Evolutionary conservation across 768 basidiomycete genomes (phyloP), one percentile per base, ranked within the genome.

Genomic region (Cubamyces lactineus): DNA sequence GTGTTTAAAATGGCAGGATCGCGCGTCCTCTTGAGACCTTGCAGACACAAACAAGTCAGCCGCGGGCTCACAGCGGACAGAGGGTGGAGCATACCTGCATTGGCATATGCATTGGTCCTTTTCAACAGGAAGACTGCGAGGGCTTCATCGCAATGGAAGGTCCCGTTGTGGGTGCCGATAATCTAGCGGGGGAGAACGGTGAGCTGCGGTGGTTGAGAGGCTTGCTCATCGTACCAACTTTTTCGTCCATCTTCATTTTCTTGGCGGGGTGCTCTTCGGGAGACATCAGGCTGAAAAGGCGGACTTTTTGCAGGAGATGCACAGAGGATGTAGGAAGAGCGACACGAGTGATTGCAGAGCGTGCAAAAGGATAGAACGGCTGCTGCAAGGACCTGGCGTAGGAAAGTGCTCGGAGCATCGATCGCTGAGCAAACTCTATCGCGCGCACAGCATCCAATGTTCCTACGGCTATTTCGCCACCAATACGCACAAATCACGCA

Each of bases 101-200:
- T 82, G 41, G 81, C 84, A 76, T 91, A 99, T 9, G 83, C 77
- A 17, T 82, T 75, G 1, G 94, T 96, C 67, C 86, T 86, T 51
- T 86, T 86, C 30, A 99, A 80, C 65, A 99, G 82, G 74, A 89
- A 95, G 17, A 96, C 91, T 0, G 96, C 97, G 34, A 98, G 83
- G 0, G 95, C 94, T 77, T 99, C 96, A 69, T 99, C 96, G 74
- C 94, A 96, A 70, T 99, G 96, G 73, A 98, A 98, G 0, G 94
- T 94, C 17, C 96, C 96, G 61, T 90, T 93, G 75, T 98, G 95
- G 1, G 96, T 97, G 38, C 95, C 95, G 69, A 98, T 96, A 42
- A 86, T 76, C 91, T 94, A 19, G 16, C 13, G 41, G n/a, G 3
- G 13, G 34, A 52, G 19, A 50, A 30, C 21, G 38, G 12, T 45